Evolutionary conservation across 2,329 filamentous ascomycete genomes (phyloP).

Genomic region (Aspergillus ruber): DNA sequence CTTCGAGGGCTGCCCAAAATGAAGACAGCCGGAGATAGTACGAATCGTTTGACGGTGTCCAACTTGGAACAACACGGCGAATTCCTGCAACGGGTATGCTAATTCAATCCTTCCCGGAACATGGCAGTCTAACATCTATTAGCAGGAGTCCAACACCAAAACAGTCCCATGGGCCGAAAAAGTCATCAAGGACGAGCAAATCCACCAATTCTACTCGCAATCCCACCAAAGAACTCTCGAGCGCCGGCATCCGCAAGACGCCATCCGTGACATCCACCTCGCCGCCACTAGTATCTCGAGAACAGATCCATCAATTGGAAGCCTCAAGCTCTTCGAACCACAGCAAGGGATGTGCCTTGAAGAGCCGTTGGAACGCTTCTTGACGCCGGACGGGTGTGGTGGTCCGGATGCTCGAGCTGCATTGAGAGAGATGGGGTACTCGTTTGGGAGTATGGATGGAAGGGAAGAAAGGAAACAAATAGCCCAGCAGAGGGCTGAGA

Average conservation of each 20-base stretch:
- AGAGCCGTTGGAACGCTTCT: constrained; percentile 18
- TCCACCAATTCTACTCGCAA: constrained; percentile 9
- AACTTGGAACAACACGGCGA: constrained; percentile 6
- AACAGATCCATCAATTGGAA: background rate
- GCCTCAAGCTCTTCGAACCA: constrained; percentile 9
- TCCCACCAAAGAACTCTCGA: background rate
- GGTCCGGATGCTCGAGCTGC: constrained; percentile 14
- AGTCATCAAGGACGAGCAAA: constrained; percentile 15
- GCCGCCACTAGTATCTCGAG: background rate
- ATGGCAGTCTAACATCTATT: background rate
- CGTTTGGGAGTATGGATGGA: constrained; percentile 12
- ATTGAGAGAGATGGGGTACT: constrained; percentile 8
- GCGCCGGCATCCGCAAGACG: background rate
- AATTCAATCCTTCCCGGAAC: background rate
- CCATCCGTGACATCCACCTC: background rate
- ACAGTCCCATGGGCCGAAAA: constrained; percentile 10
- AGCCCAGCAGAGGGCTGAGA: background rate
- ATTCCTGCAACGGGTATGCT: background rate
- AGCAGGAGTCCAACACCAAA: background rate
- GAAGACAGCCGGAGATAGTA: background rate
- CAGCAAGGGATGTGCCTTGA: constrained; percentile 5
- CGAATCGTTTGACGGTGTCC: constrained; percentile 4
- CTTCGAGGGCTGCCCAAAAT: too few relatives aligned
- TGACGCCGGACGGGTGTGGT: constrained; percentile 14
- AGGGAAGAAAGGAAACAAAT: constrained; percentile 7